Conservation (phyloP, 495 filamentous ascomycete genomes). For the Tuber borchii region DNA sequence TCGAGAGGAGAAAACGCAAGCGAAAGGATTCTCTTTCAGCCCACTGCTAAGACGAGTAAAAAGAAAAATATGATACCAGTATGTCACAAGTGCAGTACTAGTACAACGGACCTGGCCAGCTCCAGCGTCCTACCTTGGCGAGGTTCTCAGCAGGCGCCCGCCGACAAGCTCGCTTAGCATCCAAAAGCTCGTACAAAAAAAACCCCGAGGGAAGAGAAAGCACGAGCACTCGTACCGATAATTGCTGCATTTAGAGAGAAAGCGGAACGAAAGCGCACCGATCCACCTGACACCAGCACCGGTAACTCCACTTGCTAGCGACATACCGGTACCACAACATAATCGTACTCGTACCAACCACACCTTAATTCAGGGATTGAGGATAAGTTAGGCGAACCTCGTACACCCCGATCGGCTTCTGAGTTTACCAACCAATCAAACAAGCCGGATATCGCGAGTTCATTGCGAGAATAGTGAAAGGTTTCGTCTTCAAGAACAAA, state of each 20-base stretch:
- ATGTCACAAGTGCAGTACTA: too few relatives aligned
- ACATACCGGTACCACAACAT: not conserved
- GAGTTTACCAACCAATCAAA: not conserved
- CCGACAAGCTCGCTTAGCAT: not conserved
- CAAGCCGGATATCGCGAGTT: not conserved
- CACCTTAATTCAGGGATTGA: not conserved
- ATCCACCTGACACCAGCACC: too few relatives aligned
- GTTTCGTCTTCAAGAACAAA: not conserved
- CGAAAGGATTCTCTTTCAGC: not conserved
- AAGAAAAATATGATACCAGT: not conserved
- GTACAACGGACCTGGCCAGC: not conserved
- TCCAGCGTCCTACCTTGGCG: not conserved
- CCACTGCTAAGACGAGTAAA: not conserved
- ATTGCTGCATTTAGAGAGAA: not conserved
- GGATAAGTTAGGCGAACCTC: not conserved
- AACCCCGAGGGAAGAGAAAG: not conserved
- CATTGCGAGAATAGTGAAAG: not conserved
- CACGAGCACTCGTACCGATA: not conserved
- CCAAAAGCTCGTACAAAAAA: not conserved
- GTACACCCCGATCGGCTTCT: not conserved
- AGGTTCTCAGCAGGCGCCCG: not conserved
- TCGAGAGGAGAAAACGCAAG: not conserved
- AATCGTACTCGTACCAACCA: not conserved
- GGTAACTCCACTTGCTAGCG: not conserved
- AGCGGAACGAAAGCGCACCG: not conserved